These are phyloP conservation scores for Luffa aegyptiaca DNA, from an alignment of 306 rosid genomes.

Conservation along the genomic window DNA sequence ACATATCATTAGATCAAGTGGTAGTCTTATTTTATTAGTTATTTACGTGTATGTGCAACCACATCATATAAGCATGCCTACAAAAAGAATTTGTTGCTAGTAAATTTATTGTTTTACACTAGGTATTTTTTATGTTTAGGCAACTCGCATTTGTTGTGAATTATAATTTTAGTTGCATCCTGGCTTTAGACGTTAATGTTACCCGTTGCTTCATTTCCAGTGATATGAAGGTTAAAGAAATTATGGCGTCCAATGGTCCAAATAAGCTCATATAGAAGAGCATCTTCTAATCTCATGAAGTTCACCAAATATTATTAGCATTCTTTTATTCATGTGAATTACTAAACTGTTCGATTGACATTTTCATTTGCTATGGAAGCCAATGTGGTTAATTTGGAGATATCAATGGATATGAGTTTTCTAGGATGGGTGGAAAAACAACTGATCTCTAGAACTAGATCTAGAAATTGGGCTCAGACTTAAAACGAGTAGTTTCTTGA, in stretches of 20 bases:
- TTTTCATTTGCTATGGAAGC: neutral
- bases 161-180: no score
- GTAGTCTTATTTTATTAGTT: neutral
- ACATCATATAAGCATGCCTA: neutral
- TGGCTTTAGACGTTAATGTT: no score
- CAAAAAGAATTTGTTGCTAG: neutral
- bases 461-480: neutral
- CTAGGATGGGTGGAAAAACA: neutral
- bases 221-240: neutral
- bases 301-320: neutral
- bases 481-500: neutral
- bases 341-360: no score
- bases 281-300: neutral
- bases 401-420: neutral
- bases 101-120: no score
- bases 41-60: neutral
- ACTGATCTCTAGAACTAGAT: neutral
- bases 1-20: neutral
- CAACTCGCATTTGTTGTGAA: no score
- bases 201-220: no score
- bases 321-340: neutral
- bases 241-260: neutral
- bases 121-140: no score
- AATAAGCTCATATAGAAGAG: neutral
- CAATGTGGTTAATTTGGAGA: neutral